Conservation (phyloP, 345 rosid genomes). For the Arabidopsis arenosa region DNA sequence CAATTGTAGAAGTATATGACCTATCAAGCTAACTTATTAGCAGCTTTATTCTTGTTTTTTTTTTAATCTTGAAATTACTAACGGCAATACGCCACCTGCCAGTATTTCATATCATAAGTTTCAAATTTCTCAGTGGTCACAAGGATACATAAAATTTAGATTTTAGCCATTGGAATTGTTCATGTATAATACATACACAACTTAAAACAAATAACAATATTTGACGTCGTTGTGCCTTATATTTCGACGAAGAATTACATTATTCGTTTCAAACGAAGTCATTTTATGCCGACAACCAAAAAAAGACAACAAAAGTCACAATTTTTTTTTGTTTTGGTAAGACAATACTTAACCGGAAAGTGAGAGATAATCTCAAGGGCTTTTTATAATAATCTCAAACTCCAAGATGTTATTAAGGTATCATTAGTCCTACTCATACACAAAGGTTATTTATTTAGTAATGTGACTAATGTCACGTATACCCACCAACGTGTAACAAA, state of each 20-base stretch:
- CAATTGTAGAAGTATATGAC: background rate
- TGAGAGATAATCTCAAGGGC: background rate
- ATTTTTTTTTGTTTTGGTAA: background rate
- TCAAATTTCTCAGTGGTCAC: background rate
- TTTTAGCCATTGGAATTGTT: slow-evolving; percentile 1
- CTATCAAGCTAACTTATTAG: slow-evolving; percentile 7
- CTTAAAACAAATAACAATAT: background rate
- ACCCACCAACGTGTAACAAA: background rate
- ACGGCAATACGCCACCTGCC: slow-evolving; percentile 9
- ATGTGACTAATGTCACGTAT: background rate
- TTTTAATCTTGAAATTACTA: too few species aligned
- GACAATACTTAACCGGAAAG: background rate
- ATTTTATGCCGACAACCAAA: slow-evolving; percentile 38
- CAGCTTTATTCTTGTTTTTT: background rate
- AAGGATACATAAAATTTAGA: slow-evolving; percentile 11
- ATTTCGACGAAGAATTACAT: background rate
- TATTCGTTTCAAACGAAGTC: slow-evolving; percentile 15
- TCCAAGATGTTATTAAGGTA: background rate
- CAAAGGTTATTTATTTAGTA: background rate
- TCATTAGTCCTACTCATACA: too few species aligned
- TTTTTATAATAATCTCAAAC: background rate
- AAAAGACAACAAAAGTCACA: slow-evolving; percentile 7
- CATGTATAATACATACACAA: background rate
- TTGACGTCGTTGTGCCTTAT: background rate
- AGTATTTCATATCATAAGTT: background rate